Evolutionary conservation across 2,329 filamentous ascomycete genomes (phyloP).

Genomic region (Talaromyces sp.): DNA sequence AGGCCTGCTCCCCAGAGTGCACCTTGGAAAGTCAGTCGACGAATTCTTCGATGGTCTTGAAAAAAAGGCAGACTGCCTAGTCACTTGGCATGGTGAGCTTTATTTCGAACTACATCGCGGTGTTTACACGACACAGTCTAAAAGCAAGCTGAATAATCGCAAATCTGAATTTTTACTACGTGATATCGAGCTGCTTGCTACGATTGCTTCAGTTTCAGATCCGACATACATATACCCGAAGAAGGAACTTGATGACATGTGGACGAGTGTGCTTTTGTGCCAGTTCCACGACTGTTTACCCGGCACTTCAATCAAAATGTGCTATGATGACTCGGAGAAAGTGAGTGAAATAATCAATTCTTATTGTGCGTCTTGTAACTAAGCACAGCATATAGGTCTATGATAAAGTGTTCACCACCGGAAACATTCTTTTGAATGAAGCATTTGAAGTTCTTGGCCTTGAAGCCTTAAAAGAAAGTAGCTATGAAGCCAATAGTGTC

Average conservation of each 20-base stretch:
- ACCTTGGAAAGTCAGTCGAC: conserved; percentile 85
- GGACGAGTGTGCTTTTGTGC: conserved; percentile 86
- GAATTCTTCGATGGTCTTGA: conserved; percentile 88
- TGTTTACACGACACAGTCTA: conserved; percentile 94
- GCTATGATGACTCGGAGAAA: conserved; percentile 90
- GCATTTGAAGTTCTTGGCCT: conserved; percentile 67
- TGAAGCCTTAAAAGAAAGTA: conserved; percentile 41
- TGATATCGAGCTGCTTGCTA: conserved; percentile 83
- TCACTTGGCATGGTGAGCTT: conserved; percentile 96
- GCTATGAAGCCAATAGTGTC: conserved; percentile 31
- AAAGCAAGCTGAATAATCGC: conserved; percentile 94
- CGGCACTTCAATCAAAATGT: conserved; percentile 95
- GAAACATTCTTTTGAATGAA: conserved; percentile 66
- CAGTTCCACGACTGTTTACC: conserved; percentile 98
- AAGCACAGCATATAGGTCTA: conserved; percentile 56
- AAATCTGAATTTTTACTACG: conserved; percentile 79
- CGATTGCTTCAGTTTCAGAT: conserved; percentile 70
- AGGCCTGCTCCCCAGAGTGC: conserved; percentile 77
- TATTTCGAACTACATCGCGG: conserved; percentile 98
- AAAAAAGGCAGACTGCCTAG: conserved; percentile 69
- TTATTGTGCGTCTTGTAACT: neutral
- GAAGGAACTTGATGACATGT: conserved; percentile 89
- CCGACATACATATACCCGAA: conserved; percentile 83
- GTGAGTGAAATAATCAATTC: neutral
- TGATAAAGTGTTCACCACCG: conserved; percentile 73